A percentile compares a stretch with the other conserved stretches of the same genome.
Conservation (phyloP, 192 early-diverging fungal genomes). For the Paraglomus occultum region DNA sequence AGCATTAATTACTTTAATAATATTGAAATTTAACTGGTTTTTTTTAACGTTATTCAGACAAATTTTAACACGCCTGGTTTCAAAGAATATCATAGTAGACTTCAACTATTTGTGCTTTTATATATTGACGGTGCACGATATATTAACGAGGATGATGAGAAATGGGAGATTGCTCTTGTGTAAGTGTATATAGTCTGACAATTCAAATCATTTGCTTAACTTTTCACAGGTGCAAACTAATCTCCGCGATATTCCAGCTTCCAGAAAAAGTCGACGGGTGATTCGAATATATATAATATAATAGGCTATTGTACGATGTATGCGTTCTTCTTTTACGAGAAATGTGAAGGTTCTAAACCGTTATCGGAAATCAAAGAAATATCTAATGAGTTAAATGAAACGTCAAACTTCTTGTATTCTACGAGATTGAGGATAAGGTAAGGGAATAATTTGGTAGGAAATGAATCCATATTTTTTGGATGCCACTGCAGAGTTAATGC, state of each 20-base stretch:
- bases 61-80: constrained; percentile 67
- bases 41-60: constrained; percentile 32
- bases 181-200: constrained; percentile 14
- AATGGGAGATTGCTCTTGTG: constrained; percentile 73
- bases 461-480: constrained; percentile 14
- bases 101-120: constrained; percentile 79
- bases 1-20: background rate
- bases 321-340: constrained; percentile 71
- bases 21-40: background rate
- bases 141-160: constrained; percentile 78
- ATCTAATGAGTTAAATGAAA: background rate
- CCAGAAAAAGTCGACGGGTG: constrained; percentile 47
- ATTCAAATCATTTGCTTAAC: background rate
- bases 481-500: background rate
- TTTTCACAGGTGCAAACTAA: background rate
- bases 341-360: background rate
- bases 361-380: background rate
- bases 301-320: constrained; percentile 87
- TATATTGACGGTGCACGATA: constrained; percentile 90
- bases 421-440: constrained; percentile 85
- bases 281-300: constrained; percentile 58
- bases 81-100: constrained; percentile 70
- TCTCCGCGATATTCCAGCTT: constrained; percentile 39
- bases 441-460: background rate
- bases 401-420: constrained; percentile 52